Evolutionary conservation across 176 grass and related monocot genomes (phyloP).

Genomic region (Otatea glauca): DNA sequence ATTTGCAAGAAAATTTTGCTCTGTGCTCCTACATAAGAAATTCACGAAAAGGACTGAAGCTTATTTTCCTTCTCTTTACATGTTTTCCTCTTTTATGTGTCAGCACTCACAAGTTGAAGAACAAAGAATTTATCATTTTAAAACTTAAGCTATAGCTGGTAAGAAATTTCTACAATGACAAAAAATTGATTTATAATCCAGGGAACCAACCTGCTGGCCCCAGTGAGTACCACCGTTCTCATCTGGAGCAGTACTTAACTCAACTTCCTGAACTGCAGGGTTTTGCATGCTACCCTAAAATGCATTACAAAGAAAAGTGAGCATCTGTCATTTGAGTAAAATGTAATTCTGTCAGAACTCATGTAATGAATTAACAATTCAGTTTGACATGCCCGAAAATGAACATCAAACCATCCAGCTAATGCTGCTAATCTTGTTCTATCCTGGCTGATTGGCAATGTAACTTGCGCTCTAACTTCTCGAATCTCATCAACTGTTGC

Average conservation of each 20-base stretch:
- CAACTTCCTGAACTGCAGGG: constrained; percentile 69
- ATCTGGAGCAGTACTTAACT: constrained; percentile 86
- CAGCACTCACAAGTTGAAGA: background rate
- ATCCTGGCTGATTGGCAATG: constrained; percentile 62
- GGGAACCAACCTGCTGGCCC: constrained; percentile 87
- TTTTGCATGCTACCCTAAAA: constrained; percentile 72
- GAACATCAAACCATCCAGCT: constrained; percentile 99
- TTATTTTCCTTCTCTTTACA: background rate
- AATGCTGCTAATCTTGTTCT: constrained; percentile 71
- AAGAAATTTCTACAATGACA: constrained; percentile 17
- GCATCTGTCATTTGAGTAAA: background rate
- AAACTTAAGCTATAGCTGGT: background rate
- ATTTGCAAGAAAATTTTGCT: constrained; percentile 4
- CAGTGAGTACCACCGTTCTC: constrained; percentile 76
- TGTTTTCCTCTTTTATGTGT: constrained; percentile 9
- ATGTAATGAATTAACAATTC: constrained; percentile 19
- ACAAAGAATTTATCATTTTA: background rate
- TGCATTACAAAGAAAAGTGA: constrained; percentile 28
- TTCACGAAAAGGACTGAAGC: background rate
- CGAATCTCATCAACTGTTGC: constrained; percentile 86
- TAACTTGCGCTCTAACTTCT: constrained; percentile 65
- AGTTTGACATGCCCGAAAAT: constrained; percentile 77
- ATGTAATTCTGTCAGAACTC: background rate
- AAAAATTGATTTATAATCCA: background rate
- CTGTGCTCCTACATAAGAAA: background rate